Percentiles rank a stretch among this genome's conserved stretches.
Conservation (phyloP, 1,284 basidiomycete genomes). For the Rhodotorula sp. region DNA sequence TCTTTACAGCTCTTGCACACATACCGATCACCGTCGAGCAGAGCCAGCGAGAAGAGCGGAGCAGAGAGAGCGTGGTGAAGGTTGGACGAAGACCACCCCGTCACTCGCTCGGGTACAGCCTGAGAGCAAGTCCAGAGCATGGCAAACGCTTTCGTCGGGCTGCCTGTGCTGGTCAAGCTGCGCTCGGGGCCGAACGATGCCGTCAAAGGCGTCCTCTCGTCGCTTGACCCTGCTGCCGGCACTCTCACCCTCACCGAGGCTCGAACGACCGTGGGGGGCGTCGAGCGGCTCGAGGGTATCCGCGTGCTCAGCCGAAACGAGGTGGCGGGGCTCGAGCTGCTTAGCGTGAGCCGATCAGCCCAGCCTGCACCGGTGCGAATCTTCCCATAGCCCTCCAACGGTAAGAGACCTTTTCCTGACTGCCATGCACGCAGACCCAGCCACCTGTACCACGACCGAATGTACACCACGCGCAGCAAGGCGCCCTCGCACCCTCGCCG, state of each 20-base stretch:
- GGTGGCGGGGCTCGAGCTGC: constrained; percentile 26
- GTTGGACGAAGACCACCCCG: background rate
- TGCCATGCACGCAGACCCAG: background rate
- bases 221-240: constrained; percentile 13
- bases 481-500: background rate
- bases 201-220: constrained; percentile 6
- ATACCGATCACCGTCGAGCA: background rate
- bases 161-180: constrained; percentile 17
- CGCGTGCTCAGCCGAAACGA: constrained; percentile 5
- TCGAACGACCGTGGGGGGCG: background rate
- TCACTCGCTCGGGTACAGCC: background rate
- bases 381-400: background rate
- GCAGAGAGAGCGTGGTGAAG: background rate
- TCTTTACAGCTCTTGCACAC: no score
- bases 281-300: constrained; percentile 1
- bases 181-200: background rate
- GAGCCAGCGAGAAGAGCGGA: no score
- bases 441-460: background rate
- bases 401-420: background rate
- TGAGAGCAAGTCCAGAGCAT: background rate
- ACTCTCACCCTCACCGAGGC: constrained; percentile 18
- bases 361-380: background rate
- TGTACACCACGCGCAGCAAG: background rate
- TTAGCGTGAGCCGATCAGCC: constrained; percentile 2
- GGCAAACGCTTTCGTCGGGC: constrained; percentile 23